Base-by-base conservation (phyloP, 1,284 basidiomycete genomes). In the Apiotrichum mycotoxinovorans region DNA sequence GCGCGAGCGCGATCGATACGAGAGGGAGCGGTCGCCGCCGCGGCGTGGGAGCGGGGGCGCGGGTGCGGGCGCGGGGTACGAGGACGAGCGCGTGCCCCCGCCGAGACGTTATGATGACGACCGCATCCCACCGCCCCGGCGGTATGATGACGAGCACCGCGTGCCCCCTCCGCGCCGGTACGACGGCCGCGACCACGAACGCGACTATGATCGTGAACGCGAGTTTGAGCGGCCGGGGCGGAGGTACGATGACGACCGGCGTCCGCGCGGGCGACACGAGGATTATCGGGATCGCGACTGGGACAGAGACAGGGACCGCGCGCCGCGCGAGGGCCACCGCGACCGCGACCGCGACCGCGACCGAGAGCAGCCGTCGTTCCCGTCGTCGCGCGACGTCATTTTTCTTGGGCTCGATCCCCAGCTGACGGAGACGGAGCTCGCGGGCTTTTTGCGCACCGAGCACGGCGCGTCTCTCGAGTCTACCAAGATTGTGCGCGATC, bases 331-430 rank as follows among this genome's bases (percentile, higher is more conserved):
- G 17, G 26, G 43, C 23, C 45, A 52, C 44, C 47, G 40, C 25
- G 45, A 44, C 41, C 49, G 49, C 30, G 41, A 27, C 44, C 22
- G 27, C 47, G 34, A 17, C 43, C 41, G 22, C 30, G 50, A 17
- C 47, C 37, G 34, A 23, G 42, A 22, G n/a, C 20, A 51, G 18
- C 54, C 48, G 3, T 57, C 71, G 3, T 71, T 71, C 0, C 67
- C 66, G n/a, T 67, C 67, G 4, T 69, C 65, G 9, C 61, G 62
- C 34, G 73, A 95, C 78, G 87, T 95, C 68, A 93, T 94, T 68
- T 92, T 94, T 75, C 84, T 94, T 53, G 91, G 91, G 49, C 78
- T 95, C 54, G 91, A 95, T 74, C 84, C 85, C 52, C 89, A 91
- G 73, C 88, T 93, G 69, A 87, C 87, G 42, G 91, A 94, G 80